A percentile compares a stretch with the other conserved stretches of the same genome.
phyloP scores from a whole-genome alignment of 352 stramenopile genomes.

The Phytophthora ramorum region DNA sequence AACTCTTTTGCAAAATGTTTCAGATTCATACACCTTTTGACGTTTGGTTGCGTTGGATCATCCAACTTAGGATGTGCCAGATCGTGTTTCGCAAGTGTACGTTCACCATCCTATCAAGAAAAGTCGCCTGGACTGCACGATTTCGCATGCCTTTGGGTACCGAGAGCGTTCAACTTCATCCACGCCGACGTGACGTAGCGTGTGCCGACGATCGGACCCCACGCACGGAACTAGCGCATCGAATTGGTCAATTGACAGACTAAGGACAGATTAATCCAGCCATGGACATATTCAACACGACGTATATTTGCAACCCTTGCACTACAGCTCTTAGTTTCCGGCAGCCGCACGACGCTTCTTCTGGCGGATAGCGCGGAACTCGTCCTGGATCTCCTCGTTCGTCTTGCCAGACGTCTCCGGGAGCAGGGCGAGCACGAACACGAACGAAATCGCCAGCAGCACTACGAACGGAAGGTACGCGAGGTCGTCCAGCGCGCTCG shows the following conservation, averaged over 20 bases:
- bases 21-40: too few relatives aligned
- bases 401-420: conserved; percentile 58
- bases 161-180: too few relatives aligned
- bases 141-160: too few relatives aligned
- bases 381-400: conserved; percentile 56
- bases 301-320: not conserved
- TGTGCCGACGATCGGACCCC: too few relatives aligned
- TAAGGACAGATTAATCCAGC: not conserved
- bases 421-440: conserved; percentile 42
- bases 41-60: too few relatives aligned
- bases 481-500: conserved; percentile 36
- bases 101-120: too few relatives aligned
- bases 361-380: conserved; percentile 45
- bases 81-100: too few relatives aligned
- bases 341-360: conserved; percentile 27
- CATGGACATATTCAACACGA: not conserved
- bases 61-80: too few relatives aligned
- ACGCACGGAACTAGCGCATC: too few relatives aligned
- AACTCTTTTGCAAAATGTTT: too few relatives aligned
- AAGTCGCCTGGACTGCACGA: too few relatives aligned
- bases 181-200: too few relatives aligned
- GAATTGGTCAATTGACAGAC: not conserved
- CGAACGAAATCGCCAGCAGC: conserved; percentile 34
- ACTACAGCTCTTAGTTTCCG: not conserved
- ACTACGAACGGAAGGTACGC: conserved; percentile 47